Evolutionary conservation across 108 stramenopile species (phyloP).

Genomic region (Cyclotella kingstonii): DNA sequence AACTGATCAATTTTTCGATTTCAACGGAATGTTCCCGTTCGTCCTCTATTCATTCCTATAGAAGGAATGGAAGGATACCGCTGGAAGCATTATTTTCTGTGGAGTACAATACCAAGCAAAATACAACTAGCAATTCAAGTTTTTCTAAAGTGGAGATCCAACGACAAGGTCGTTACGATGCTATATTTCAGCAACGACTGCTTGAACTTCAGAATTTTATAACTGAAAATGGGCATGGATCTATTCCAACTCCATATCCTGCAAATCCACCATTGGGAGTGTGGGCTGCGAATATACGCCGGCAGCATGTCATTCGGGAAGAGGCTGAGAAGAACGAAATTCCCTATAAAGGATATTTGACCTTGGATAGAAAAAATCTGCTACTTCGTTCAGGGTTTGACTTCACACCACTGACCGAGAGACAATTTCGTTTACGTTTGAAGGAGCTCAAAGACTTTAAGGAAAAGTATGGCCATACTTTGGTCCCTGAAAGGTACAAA

Average conservation of each 20-base stretch:
- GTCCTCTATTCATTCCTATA: no score
- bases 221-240: slow-evolving; percentile 9
- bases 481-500: slow-evolving; percentile 42
- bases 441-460: slow-evolving; percentile 36
- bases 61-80: no score
- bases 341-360: slow-evolving; percentile 37
- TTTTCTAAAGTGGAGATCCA: neutral
- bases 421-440: slow-evolving; percentile 32
- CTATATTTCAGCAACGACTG: slow-evolving; percentile 4
- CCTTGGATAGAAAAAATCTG: slow-evolving; percentile 11
- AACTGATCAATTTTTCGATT: no score
- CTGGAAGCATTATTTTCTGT: no score
- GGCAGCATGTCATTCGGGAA: slow-evolving; percentile 29
- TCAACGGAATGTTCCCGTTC: no score
- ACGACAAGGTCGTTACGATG: neutral
- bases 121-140: neutral
- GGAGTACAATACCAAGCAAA: neutral
- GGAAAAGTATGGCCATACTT: slow-evolving; percentile 34
- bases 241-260: slow-evolving; percentile 9
- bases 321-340: slow-evolving; percentile 17
- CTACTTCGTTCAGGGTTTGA: slow-evolving; percentile 31
- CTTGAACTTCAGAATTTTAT: slow-evolving; percentile 7
- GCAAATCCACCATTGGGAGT: slow-evolving; percentile 35
- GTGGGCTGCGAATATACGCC: slow-evolving; percentile 45
- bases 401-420: slow-evolving; percentile 41